A percentile compares a stretch with the other conserved stretches of the same genome.
These are phyloP conservation scores for Chaetomiaceae sp. DNA, from an alignment of 2,329 filamentous ascomycete genomes.

Conservation along the genomic window DNA sequence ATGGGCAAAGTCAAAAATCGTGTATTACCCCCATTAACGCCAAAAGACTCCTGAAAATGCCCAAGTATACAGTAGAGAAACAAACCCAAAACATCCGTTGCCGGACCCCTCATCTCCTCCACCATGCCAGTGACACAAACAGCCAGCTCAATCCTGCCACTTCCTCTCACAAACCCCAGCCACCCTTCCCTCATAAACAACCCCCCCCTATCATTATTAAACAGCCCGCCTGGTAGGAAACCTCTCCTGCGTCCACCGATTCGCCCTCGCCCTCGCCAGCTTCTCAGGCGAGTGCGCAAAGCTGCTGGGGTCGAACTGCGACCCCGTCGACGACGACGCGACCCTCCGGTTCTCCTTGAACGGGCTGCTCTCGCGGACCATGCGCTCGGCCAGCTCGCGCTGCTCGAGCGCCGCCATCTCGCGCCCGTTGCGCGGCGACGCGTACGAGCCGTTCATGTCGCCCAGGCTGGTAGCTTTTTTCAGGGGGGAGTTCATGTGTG, in stretches of 20 bases:
- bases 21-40: background rate
- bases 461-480: slow-evolving; percentile 68
- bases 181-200: too few species aligned
- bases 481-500: slow-evolving; percentile 75
- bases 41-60: background rate
- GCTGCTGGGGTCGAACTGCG: slow-evolving; percentile 3
- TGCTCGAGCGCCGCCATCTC: slow-evolving; percentile 60
- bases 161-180: too few species aligned
- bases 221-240: slow-evolving; percentile 33
- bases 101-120: background rate
- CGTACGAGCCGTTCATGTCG: slow-evolving; percentile 43
- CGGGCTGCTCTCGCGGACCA: slow-evolving; percentile 38
- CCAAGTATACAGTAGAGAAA: background rate
- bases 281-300: slow-evolving; percentile 33
- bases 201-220: background rate
- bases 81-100: background rate
- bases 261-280: slow-evolving; percentile 36
- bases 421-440: slow-evolving; percentile 54
- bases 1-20: background rate
- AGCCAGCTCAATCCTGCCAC: too few species aligned
- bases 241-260: slow-evolving; percentile 38
- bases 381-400: slow-evolving; percentile 33
- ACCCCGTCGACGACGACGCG: too few species aligned
- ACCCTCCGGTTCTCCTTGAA: slow-evolving; percentile 35
- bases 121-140: too few species aligned